Base-by-base conservation (phyloP, 352 stramenopile genomes). In the Pythium rhizo-oryzae region DNA sequence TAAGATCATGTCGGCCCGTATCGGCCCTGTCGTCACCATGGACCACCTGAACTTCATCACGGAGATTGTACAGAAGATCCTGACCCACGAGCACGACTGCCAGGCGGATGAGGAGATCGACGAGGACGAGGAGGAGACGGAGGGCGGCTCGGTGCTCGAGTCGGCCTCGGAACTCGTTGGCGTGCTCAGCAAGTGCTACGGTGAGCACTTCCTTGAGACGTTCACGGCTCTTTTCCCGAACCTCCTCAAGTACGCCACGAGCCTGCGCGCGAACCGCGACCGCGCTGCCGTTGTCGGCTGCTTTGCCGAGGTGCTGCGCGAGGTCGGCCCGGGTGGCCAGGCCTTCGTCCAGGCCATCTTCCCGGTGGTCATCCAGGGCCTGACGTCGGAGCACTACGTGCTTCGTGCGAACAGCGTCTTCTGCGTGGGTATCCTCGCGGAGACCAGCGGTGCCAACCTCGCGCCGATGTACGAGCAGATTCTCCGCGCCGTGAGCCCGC, bases 401-500 rank as follows among this genome's bases (percentile, higher is more conserved):
- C 84, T 99, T 19, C 96, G 96, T 73, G 85, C 94, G 54, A 99
- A 99, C 84, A 95, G 94, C 67, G 95, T 96, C 18, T 99, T 98
- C 77, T 98, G 93, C 73, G 82, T 98, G 63, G 96, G 96, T 39
- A 90, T 98, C 55, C 87, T 98, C 63, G 96, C 93, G 39, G 92
- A 94, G 67, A 79, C 91, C 44, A 89, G 81, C 49, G 87, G 85
- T 41, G 71, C 83, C 15, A 82, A 90, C 69, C 78, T 98, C 23
- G 72, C 75, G n/a, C 74, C 77, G 21, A 85, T 94, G 19, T 98
- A 98, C 78, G 80, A 96, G 59, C 77, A 91, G 72, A 93, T 99
- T 57, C 80, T 99, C 49, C 84, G 96, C 75, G 92, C 85, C 24
- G 77, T 99, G 56, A 89, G 84, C 50, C 96, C 92, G 46, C 78